phyloP scores from a whole-genome alignment of 306 rosid species.

The Citrullus mucosospermus region DNA sequence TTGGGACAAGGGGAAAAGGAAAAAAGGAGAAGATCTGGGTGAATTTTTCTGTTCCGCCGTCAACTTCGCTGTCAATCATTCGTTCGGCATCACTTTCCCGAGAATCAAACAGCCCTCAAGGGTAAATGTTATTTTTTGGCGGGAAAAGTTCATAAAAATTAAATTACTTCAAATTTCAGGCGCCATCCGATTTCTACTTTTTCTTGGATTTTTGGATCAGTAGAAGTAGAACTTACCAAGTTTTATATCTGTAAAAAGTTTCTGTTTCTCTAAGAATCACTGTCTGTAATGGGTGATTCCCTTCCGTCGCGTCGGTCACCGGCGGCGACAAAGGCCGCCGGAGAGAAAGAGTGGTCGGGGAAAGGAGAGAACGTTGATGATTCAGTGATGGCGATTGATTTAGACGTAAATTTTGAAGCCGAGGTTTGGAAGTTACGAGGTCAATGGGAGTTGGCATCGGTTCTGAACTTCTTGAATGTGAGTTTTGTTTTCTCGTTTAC shows the following conservation, averaged over 20 bases:
- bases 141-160: conserved; percentile 27
- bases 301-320: background rate
- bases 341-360: conserved; percentile 13
- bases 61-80: conserved; percentile 7
- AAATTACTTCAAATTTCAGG: background rate
- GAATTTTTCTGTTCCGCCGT: background rate
- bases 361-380: conserved; percentile 18
- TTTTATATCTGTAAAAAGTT: background rate
- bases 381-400: conserved; percentile 13
- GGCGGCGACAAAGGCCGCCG: conserved; percentile 3
- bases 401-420: background rate
- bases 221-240: background rate
- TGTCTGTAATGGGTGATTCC: conserved; percentile 12
- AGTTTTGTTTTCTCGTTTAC: conserved; percentile 9
- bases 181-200: background rate
- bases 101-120: background rate
- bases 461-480: conserved; percentile 61
- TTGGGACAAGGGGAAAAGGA: background rate
- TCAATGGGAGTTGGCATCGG: conserved; percentile 88
- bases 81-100: conserved; percentile 5
- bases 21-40: background rate
- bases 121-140: conserved; percentile 24
- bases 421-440: conserved; percentile 46
- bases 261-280: background rate
- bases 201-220: background rate